A percentile compares a stretch with the other conserved stretches of the same genome.
Evolutionary conservation across 1,284 basidiomycete genomes (phyloP).

Genomic region (Polyporus tsugae): DNA sequence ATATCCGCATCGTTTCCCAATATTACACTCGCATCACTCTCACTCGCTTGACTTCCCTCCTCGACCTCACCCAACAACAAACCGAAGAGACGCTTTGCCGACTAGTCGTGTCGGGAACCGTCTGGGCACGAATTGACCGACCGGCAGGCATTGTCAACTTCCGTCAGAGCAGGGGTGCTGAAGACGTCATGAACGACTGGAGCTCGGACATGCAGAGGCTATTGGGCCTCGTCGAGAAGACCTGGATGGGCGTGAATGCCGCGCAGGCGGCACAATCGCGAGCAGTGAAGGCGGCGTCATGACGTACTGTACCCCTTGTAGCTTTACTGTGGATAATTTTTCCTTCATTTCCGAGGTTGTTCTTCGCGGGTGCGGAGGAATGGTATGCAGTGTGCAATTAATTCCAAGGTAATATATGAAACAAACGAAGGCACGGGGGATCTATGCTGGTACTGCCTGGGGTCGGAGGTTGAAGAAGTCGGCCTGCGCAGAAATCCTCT

Average conservation of each 20-base stretch:
- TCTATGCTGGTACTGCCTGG: neutral
- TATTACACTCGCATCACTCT: slow-evolving; percentile 97
- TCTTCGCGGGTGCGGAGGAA: neutral
- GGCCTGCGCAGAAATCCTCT: slow-evolving; percentile 9
- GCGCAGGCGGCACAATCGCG: slow-evolving; percentile 82
- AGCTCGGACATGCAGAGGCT: slow-evolving; percentile 94
- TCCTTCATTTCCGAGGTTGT: slow-evolving; percentile 1
- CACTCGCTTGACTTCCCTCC: slow-evolving; percentile 82
- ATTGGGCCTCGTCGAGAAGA: slow-evolving; percentile 82
- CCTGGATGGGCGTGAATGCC: slow-evolving; percentile 91
- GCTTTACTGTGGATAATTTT: slow-evolving; percentile 36
- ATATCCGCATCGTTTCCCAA: slow-evolving; percentile 92
- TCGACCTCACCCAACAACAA: slow-evolving; percentile 84
- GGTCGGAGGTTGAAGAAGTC: slow-evolving; percentile 26
- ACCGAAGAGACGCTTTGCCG: slow-evolving; percentile 91
- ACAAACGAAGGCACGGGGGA: neutral
- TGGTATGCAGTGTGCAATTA: slow-evolving; percentile 17
- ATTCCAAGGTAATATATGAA: slow-evolving; percentile 19
- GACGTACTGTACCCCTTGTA: slow-evolving; percentile 38
- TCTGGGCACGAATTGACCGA: slow-evolving; percentile 95
- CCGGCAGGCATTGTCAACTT: slow-evolving; percentile 92
- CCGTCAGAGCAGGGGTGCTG: slow-evolving; percentile 77
- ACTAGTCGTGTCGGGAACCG: slow-evolving; percentile 90
- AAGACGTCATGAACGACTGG: slow-evolving; percentile 97
- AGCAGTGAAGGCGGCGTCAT: slow-evolving; percentile 51